Percentiles rank a stretch among this genome's conserved stretches.
Evolutionary conservation across 2,329 filamentous ascomycete genomes (phyloP).

Genomic region (Talaromyces sp.): DNA sequence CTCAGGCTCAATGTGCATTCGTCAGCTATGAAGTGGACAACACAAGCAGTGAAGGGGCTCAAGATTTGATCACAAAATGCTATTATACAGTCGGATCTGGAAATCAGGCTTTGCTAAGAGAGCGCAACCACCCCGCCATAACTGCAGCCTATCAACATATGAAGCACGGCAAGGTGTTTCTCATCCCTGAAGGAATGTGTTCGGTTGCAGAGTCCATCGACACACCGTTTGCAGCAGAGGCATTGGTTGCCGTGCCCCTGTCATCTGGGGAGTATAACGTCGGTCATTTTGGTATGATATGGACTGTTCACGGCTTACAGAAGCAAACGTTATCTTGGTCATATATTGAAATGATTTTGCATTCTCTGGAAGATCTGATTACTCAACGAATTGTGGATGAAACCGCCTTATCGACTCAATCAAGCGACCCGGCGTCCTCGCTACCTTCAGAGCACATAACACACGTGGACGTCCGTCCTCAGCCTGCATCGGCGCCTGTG

Average conservation of each 20-base stretch:
- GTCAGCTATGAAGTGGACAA: constrained; percentile 61
- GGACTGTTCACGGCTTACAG: constrained; percentile 62
- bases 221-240: constrained; percentile 62
- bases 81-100: constrained; percentile 63
- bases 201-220: constrained; percentile 57
- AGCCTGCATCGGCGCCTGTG: constrained; percentile 55
- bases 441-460: neutral
- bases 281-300: constrained; percentile 71
- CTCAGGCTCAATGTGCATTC: constrained; percentile 66
- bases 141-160: constrained; percentile 66
- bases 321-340: constrained; percentile 61
- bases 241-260: constrained; percentile 66
- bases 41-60: constrained; percentile 60
- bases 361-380: constrained; percentile 67
- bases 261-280: constrained; percentile 62
- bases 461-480: constrained; percentile 29
- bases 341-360: constrained; percentile 66
- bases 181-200: constrained; percentile 62
- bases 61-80: constrained; percentile 64
- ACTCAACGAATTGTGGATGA: constrained; percentile 58
- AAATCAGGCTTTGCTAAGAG: constrained; percentile 54
- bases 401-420: constrained; percentile 44
- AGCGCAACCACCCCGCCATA: constrained; percentile 65
- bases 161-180: constrained; percentile 69
- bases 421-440: constrained; percentile 27